Evolutionary conservation across 306 rosid genomes (phyloP).

Genomic region (Vigna mungo): DNA sequence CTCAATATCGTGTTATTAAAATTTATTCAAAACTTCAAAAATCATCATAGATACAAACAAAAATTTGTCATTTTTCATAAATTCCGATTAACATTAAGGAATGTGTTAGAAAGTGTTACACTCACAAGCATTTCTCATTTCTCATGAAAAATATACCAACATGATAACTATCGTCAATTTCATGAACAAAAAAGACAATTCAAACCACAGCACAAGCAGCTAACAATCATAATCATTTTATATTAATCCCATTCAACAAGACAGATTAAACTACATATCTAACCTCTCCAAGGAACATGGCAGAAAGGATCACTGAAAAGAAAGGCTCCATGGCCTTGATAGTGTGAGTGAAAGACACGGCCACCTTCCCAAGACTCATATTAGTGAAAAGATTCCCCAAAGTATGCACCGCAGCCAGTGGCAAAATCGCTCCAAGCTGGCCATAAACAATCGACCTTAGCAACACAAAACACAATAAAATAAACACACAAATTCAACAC

Average conservation of each 20-base stretch:
- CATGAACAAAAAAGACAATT: not conserved
- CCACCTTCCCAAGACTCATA: constrained; percentile 98
- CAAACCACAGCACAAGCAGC: not conserved
- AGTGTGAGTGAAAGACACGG: constrained; percentile 98
- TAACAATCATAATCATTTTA: constrained; percentile 7
- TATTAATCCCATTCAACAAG: constrained; percentile 18
- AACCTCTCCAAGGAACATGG: constrained; percentile 96
- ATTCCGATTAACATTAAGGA: not conserved
- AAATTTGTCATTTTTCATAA: not conserved
- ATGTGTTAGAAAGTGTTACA: not conserved
- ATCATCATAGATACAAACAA: not conserved
- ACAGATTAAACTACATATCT: constrained; percentile 26
- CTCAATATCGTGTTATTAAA: not conserved
- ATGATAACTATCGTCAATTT: constrained; percentile 15
- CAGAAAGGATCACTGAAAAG: constrained; percentile 93
- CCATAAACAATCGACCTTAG: constrained; percentile 33
- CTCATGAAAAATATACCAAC: not conserved
- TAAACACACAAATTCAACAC: not conserved
- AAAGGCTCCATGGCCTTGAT: constrained; percentile 99
- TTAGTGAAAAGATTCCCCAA: constrained; percentile 98
- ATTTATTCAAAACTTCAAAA: not conserved
- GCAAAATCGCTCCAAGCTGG: constrained; percentile 89
- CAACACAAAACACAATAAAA: constrained; percentile 16
- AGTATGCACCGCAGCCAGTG: constrained; percentile 82
- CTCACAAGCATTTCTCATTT: not conserved